Evolutionary conservation across 106 monocot species (phyloP).

Genomic region (Agapanthus africanus): DNA sequence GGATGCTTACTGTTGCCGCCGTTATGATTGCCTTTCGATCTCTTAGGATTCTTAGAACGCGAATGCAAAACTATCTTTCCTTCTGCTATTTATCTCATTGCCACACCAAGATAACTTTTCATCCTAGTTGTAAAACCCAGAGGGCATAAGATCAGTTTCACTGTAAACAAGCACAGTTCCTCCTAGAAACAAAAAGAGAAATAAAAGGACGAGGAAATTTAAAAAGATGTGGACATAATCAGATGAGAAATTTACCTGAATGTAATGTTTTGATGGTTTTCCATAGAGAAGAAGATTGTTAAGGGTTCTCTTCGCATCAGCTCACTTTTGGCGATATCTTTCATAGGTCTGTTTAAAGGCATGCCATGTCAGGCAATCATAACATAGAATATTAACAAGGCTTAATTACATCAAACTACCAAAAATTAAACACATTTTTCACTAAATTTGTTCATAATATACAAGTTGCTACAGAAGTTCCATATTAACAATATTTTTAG

Average conservation of each 20-base stretch:
- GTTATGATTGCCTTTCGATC: neutral
- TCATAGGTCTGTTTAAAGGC: neutral
- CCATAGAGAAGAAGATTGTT: neutral
- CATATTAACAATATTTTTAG: too few species aligned
- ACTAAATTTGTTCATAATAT: too few species aligned
- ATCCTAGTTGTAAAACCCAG: neutral
- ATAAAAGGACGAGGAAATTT: neutral
- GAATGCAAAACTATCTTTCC: constrained; percentile 3
- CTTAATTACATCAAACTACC: too few species aligned
- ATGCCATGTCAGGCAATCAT: neutral
- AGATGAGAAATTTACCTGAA: neutral
- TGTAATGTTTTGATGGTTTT: neutral
- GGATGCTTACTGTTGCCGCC: neutral
- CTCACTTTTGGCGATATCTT: constrained; percentile 5
- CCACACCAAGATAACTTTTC: neutral
- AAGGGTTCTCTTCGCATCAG: constrained; percentile 4
- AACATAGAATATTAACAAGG: neutral
- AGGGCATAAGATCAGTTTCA: neutral
- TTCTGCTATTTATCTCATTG: neutral
- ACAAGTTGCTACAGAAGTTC: too few species aligned
- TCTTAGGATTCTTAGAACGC: constrained; percentile 2
- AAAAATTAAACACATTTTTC: too few species aligned
- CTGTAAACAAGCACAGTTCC: neutral
- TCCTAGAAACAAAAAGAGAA: neutral
- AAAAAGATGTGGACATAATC: too few species aligned